These are phyloP conservation scores for Penicillium corylophilum DNA, from an alignment of 2,329 filamentous ascomycete species.

Conservation along the genomic window DNA sequence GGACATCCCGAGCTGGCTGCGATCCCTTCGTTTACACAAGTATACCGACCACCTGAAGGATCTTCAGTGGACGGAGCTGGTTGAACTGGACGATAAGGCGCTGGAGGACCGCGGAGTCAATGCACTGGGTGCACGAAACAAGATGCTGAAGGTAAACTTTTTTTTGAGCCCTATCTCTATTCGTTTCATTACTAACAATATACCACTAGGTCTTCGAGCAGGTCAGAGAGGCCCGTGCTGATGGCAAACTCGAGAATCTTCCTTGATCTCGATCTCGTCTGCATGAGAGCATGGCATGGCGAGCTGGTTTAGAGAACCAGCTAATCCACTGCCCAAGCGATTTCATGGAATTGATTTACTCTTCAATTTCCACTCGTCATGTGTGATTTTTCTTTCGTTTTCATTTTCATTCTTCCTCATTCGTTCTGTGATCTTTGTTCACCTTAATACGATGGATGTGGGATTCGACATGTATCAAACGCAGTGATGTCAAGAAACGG, in stretches of 20 bases:
- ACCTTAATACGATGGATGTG: constrained; percentile 26
- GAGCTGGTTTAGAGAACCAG: constrained; percentile 2
- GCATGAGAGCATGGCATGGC: constrained; percentile 12
- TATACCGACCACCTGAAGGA: constrained; percentile 98
- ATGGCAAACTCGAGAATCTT: constrained; percentile 62
- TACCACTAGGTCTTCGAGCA: constrained; percentile 79
- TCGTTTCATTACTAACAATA: background rate
- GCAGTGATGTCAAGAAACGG: constrained; percentile 28
- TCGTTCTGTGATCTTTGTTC: constrained; percentile 29
- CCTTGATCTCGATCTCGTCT: constrained; percentile 22
- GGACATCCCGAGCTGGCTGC: constrained; percentile 94
- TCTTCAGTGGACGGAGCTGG: constrained; percentile 89
- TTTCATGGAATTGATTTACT: constrained; percentile 15
- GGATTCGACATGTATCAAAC: constrained; percentile 27
- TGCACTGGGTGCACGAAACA: constrained; percentile 87
- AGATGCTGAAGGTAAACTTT: constrained; percentile 86
- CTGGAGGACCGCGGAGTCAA: constrained; percentile 92
- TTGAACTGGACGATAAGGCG: constrained; percentile 89
- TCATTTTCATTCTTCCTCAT: constrained; percentile 19
- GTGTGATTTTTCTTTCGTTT: constrained; percentile 10
- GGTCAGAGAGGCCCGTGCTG: constrained; percentile 76
- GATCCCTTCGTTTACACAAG: constrained; percentile 93
- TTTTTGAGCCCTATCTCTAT: background rate
- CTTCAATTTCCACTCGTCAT: constrained; percentile 7
- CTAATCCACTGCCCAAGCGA: constrained; percentile 16